Evolutionary conservation across 148 eudicot species (phyloP).

Genomic region (Arctostaphylos glauca): DNA sequence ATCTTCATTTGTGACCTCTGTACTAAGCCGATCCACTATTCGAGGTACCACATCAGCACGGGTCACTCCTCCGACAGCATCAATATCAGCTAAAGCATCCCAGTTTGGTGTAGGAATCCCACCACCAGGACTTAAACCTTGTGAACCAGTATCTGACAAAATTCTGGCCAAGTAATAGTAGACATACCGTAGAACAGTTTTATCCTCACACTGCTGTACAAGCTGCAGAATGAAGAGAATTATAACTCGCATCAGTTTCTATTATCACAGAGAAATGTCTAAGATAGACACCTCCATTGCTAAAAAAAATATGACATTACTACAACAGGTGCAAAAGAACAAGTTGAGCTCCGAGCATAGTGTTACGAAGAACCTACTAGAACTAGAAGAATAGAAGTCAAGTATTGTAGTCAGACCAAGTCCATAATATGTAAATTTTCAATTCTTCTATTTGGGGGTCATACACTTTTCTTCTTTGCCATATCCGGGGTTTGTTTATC

Average conservation of each 20-base stretch:
- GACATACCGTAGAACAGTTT: slow-evolving; percentile 86
- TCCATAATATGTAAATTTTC: not conserved
- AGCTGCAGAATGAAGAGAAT: slow-evolving; percentile 49
- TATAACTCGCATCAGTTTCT: not conserved
- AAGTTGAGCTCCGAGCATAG: too few relatives aligned
- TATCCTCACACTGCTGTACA: slow-evolving; percentile 95
- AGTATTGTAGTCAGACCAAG: not conserved
- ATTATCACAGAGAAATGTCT: not conserved
- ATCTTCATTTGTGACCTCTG: slow-evolving; percentile 78
- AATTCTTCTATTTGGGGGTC: not conserved
- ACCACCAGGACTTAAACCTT: slow-evolving; percentile 89
- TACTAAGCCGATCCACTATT: slow-evolving; percentile 70
- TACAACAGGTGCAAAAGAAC: too few relatives aligned
- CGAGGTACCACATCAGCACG: slow-evolving; percentile 97
- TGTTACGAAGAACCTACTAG: too few relatives aligned
- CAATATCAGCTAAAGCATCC: slow-evolving; percentile 99
- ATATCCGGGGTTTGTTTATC: too few relatives aligned
- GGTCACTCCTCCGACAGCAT: slow-evolving; percentile 93
- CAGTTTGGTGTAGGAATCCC: slow-evolving; percentile 99
- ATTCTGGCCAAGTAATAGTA: slow-evolving; percentile 97
- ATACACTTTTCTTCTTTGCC: too few relatives aligned
- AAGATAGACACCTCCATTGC: not conserved
- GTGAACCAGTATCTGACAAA: slow-evolving; percentile 86
- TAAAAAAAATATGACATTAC: not conserved
- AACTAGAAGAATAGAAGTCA: too few relatives aligned